phyloP scores from a whole-genome alignment of 225 moss, liverwort and hornwort genomes.

The Anthoceros angustus region DNA sequence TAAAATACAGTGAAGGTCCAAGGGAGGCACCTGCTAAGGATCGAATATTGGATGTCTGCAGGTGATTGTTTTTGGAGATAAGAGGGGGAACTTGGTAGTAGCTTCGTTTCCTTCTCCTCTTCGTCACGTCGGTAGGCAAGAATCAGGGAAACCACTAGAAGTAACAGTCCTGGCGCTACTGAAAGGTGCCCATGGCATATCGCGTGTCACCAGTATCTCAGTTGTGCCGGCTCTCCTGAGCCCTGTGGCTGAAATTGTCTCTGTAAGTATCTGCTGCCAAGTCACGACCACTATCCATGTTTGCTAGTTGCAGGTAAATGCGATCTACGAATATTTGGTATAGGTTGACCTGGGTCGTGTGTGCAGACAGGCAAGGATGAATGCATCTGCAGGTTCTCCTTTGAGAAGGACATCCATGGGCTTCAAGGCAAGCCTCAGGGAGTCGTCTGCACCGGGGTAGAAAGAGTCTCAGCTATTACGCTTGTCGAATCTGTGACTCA shows the following conservation, averaged over 20 bases:
- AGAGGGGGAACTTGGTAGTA: constrained; percentile 55
- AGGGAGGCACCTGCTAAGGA: neutral
- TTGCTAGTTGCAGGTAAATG: neutral
- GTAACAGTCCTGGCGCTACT: constrained; percentile 39
- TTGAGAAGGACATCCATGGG: constrained; percentile 14
- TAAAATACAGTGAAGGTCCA: too few relatives aligned
- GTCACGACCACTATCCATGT: neutral
- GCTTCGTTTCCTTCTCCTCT: constrained; percentile 37
- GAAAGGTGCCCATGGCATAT: constrained; percentile 97
- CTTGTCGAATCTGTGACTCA: constrained; percentile 46
- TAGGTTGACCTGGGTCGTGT: neutral
- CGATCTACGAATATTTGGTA: neutral
- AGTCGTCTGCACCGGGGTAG: constrained; percentile 56
- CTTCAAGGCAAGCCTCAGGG: constrained; percentile 13
- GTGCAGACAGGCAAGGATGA: constrained; percentile 94
- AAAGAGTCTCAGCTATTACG: constrained; percentile 65
- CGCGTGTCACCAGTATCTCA: constrained; percentile 57
- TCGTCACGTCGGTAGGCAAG: constrained; percentile 5
- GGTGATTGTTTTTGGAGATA: constrained; percentile 87
- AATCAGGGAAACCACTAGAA: constrained; percentile 15
- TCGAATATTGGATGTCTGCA: constrained; percentile 12
- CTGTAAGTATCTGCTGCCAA: constrained; percentile 26
- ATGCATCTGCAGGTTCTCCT: constrained; percentile 69
- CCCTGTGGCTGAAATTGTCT: constrained; percentile 32
- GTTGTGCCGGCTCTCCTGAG: constrained; percentile 18